Evolutionary conservation across 768 basidiomycete genomes (phyloP), one percentile per base, ranked within the genome.

Genomic region (Phylloporus sp.): DNA sequence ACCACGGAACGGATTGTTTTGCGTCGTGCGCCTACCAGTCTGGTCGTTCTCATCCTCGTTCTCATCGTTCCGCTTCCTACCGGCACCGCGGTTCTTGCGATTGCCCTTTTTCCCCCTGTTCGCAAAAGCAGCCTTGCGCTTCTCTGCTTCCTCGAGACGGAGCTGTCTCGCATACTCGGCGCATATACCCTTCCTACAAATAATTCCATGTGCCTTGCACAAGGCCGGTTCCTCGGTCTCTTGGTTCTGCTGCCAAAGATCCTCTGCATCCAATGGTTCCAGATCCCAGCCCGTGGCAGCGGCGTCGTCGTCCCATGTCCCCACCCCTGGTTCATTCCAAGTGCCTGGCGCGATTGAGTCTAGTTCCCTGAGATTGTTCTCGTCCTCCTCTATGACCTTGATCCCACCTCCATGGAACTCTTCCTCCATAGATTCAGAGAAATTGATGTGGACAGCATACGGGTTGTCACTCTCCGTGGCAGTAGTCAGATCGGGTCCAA

Each of bases 121-220:
- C 48, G 50, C 44, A 37, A 3, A 10, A 21, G 32, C 48, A 6
- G 44, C 40, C 37, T 43, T 51, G n/a, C 56, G 53, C 38, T 66
- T 32, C 37, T 60, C 53, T 4, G 10, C 42, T 14, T 61, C 49
- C 14, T 56, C 29, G 9, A 50, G 33, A 20, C 65, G 60, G 17
- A 58, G 9, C 49, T 64, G 60, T 26, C n/a, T 55, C 3, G 63
- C 65, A 37, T 68, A 67, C 46, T 63, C 63, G 40, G 39, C 44
- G 28, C 69, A 71, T 36, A 71, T 70, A 42, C 69, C 66, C 50
- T 66, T 67, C 47, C 55, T 67, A 55, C 69, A 71, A 13, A 69
- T 57, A 22, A 50, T 34, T 9, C 66, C 65, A 37, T 71, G 70
- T 23, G 60, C 65, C 1, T 46, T 51, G 49, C 69, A 71, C 38